phyloP scores from a whole-genome alignment of 352 stramenopile species.

The Phytophthora kernoviae region DNA sequence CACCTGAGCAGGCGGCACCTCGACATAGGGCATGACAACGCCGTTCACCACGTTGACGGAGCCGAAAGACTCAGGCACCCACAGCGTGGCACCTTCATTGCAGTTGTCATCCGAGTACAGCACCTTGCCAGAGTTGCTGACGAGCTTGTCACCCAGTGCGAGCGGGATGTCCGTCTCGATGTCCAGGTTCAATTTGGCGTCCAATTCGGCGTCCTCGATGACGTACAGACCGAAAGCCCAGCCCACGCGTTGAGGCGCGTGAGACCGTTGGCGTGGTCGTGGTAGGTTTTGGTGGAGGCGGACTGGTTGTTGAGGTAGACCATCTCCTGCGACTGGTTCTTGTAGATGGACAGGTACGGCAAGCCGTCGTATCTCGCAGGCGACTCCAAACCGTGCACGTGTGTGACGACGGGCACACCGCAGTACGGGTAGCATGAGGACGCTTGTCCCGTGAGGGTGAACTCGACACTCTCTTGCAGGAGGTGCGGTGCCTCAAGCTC shows the following conservation, averaged over 20 bases:
- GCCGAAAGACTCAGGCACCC: conserved; percentile 63
- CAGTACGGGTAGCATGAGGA: conserved; percentile 64
- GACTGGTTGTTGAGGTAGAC: conserved; percentile 68
- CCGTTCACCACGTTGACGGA: conserved; percentile 62
- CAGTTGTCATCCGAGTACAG: conserved; percentile 64
- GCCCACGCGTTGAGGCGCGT: conserved; percentile 67
- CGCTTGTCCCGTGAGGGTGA: conserved; percentile 33
- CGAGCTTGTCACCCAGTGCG: conserved; percentile 44
- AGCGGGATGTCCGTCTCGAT: conserved; percentile 63
- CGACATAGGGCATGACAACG: conserved; percentile 67
- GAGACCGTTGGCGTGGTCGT: conserved; percentile 61
- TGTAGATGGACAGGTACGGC: conserved; percentile 53
- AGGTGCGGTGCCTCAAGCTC: conserved; percentile 41
- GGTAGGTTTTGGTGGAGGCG: conserved; percentile 59
- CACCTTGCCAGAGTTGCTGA: conserved; percentile 45
- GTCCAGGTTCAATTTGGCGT: conserved; percentile 52
- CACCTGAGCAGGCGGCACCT: conserved; percentile 67
- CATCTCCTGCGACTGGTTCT: conserved; percentile 53
- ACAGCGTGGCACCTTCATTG: conserved; percentile 36
- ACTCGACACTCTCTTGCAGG: conserved; percentile 42
- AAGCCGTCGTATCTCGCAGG: conserved; percentile 53
- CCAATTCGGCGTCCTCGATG: conserved; percentile 44
- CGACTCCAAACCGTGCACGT: conserved; percentile 60
- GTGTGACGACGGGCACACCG: conserved; percentile 54
- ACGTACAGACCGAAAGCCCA: conserved; percentile 61